These are phyloP conservation scores for Cyclaneusma minus DNA, from an alignment of 2,329 filamentous ascomycete genomes.

Conservation along the genomic window DNA sequence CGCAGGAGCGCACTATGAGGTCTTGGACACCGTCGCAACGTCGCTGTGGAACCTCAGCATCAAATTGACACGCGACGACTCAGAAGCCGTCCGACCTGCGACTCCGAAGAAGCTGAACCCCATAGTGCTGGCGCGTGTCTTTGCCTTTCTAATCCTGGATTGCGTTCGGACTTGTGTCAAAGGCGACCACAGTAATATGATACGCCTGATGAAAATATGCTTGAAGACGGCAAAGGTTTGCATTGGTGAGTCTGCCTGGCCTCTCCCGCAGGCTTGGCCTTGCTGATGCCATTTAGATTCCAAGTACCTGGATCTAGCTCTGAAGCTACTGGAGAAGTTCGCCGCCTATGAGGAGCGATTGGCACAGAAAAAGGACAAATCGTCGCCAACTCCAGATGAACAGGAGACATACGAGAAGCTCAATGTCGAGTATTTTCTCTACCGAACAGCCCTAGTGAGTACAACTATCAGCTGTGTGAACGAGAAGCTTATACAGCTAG, in stretches of 20 bases:
- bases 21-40: conserved; percentile 39
- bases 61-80: conserved; percentile 25
- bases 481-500: conserved; percentile 24
- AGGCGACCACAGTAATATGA: conserved; percentile 21
- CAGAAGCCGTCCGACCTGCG: conserved; percentile 6
- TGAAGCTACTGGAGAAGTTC: conserved; percentile 46
- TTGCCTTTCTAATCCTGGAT: conserved; percentile 56
- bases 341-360: conserved; percentile 36
- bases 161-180: conserved; percentile 27
- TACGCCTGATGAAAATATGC: conserved; percentile 49
- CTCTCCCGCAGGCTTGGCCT: neutral
- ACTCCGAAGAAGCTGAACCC: conserved; percentile 6
- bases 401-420: conserved; percentile 16
- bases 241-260: conserved; percentile 29
- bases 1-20: conserved; percentile 21
- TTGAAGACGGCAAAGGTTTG: conserved; percentile 50
- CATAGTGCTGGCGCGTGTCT: conserved; percentile 23
- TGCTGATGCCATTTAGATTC: conserved; percentile 8
- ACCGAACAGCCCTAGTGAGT: conserved; percentile 37
- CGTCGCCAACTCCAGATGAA: conserved; percentile 9
- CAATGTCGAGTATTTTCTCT: conserved; percentile 17
- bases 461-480: neutral
- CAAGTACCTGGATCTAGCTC: conserved; percentile 38
- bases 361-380: conserved; percentile 16
- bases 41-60: conserved; percentile 54